Base-by-base conservation (phyloP, 2,329 filamentous ascomycete genomes). In the Diaporthe aspalathi region DNA sequence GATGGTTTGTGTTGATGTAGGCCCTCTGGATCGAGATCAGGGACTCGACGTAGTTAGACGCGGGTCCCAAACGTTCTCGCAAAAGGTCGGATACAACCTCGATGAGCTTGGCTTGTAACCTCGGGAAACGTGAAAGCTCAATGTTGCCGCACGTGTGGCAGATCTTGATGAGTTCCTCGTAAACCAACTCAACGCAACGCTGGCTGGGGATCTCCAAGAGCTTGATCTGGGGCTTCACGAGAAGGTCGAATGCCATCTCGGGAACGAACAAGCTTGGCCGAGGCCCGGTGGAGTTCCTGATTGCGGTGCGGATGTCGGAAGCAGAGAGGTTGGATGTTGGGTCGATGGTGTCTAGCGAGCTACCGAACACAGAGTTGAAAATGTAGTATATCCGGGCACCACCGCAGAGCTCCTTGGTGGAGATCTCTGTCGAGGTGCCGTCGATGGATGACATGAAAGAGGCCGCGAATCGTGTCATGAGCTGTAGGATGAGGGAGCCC, bases 1-100 rank as follows among this genome's bases (percentile, higher is more conserved):
- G 96, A 80, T 99, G 96, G 79, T 99, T 99, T 52, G 96, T 99
- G 85, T 99, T 99, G 84, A 99, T 98, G 83, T 99, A 99, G 24
- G 96, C 96, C 75, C 96, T 90, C 83, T 99, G 96, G 73, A 99
- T 99, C 32, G 96, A 93, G 75, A 99, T 99, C 73, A 99, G 87
- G 50, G 95, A 98, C 81, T 98, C 96, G 53, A 99, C 96, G 76
- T 99, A 99, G 67, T 84, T 88, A 2, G 95, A 97, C 70, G 93
- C 91, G 14, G 96, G 96, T 2, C 96, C 96, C 7, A 99, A 87
- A 72, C 95, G 90, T 83, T 99, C 96, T 68, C 96, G 91, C 66
- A 99, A 87, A 54, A 99, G 90, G 80, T 99, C 96, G 8, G 96
- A 98, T 2, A 99, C 96, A 22, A 98, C 95, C 82, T 99, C 96